These are phyloP conservation scores for Dissophora ornata DNA, from an alignment of 192 early-diverging fungal species.

Conservation along the genomic window DNA sequence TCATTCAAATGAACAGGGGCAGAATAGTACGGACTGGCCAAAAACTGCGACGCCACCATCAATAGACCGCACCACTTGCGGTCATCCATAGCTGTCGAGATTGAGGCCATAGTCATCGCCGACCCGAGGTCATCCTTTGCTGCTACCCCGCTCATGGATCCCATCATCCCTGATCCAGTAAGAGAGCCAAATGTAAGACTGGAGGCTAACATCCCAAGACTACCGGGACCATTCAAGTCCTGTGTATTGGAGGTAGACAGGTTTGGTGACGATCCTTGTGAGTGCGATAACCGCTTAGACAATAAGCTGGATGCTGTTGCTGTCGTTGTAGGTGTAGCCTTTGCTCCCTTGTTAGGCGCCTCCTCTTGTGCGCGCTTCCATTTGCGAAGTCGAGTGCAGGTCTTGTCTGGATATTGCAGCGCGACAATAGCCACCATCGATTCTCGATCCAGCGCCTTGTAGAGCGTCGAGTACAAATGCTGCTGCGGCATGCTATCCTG, in stretches of 20 bases:
- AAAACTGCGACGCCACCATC: slow-evolving; percentile 29
- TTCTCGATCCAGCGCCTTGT: slow-evolving; percentile 29
- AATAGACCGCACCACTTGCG: slow-evolving; percentile 46
- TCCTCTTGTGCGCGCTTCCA: slow-evolving; percentile 41
- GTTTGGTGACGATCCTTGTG: slow-evolving; percentile 33
- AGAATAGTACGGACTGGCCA: slow-evolving; percentile 9
- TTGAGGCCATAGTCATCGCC: slow-evolving; percentile 7
- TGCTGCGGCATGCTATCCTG: slow-evolving; percentile 15
- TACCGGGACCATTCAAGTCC: neutral
- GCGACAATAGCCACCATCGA: slow-evolving; percentile 46
- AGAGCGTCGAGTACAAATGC: slow-evolving; percentile 28
- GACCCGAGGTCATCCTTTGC: slow-evolving; percentile 31
- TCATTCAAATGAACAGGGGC: slow-evolving; percentile 14
- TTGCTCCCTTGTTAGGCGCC: neutral
- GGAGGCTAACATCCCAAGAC: neutral
- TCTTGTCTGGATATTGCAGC: slow-evolving; percentile 43
- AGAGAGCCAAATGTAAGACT: slow-evolving; percentile 3
- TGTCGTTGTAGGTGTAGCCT: neutral
- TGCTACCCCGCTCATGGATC: too few species aligned
- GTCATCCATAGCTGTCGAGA: slow-evolving; percentile 16
- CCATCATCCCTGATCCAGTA: neutral
- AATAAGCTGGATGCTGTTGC: neutral
- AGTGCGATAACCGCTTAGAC: slow-evolving; percentile 30
- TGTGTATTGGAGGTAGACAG: neutral
- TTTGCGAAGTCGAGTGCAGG: slow-evolving; percentile 26